A percentile compares a stretch with the other conserved stretches of the same genome.
Evolutionary conservation across 202 grass and related monocot species (phyloP).

Genomic region (Dendrocalamus latiflorus): DNA sequence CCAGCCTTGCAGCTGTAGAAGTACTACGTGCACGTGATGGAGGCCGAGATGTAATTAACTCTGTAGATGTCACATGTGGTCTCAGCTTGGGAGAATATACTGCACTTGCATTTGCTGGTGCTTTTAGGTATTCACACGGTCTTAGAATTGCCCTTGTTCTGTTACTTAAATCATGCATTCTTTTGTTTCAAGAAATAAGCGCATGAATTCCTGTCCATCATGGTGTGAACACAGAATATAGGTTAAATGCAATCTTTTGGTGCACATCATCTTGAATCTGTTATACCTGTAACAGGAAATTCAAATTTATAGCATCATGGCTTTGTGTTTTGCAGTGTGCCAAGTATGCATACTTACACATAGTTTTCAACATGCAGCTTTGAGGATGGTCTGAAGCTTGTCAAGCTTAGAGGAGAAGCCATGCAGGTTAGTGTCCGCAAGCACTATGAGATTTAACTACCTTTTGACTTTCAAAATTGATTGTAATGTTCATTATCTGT

Average conservation of each 20-base stretch:
- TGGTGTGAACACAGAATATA: not conserved
- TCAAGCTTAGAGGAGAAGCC: conserved; percentile 97
- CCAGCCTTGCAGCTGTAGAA: conserved; percentile 89
- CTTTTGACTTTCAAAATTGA: not conserved
- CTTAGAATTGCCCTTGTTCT: not conserved
- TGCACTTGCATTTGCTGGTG: conserved; percentile 83
- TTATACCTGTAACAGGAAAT: not conserved
- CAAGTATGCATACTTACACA: conserved; percentile 8
- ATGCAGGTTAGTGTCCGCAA: conserved; percentile 70
- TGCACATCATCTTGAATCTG: not conserved
- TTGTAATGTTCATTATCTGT: conserved; percentile 18
- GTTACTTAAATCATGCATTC: not conserved
- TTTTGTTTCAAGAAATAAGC: not conserved
- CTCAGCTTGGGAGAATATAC: conserved; percentile 97
- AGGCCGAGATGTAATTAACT: conserved; percentile 64
- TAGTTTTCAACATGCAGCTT: conserved; percentile 56
- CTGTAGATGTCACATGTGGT: conserved; percentile 86
- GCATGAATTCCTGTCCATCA: not conserved
- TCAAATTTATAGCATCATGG: not conserved
- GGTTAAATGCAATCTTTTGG: not conserved
- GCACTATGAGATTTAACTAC: not conserved
- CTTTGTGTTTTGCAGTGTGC: not conserved
- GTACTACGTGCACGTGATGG: conserved; percentile 68
- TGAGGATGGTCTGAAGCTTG: conserved; percentile 98
- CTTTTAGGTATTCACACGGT: conserved; percentile 68